phyloP scores from a whole-genome alignment of 352 stramenopile species.

The Globisporangium paroecandrum region DNA sequence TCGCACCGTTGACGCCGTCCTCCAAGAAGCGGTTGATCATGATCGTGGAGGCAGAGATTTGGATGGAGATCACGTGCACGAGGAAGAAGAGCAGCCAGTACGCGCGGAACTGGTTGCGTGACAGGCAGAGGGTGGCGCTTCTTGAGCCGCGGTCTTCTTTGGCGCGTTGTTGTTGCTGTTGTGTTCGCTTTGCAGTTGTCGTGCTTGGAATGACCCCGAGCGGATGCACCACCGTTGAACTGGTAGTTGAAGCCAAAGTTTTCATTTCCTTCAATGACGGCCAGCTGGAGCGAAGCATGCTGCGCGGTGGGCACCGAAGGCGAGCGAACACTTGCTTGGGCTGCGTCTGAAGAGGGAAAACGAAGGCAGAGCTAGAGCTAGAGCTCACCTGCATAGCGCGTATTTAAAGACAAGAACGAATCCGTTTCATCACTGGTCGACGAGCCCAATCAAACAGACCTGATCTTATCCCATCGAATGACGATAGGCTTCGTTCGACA shows the following conservation, averaged over 20 bases:
- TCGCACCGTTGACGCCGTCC: background rate
- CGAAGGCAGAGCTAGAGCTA: background rate
- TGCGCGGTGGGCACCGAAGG: background rate
- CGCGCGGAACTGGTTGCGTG: background rate
- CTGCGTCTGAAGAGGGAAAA: background rate
- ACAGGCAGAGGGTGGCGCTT: background rate
- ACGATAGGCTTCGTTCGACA: background rate
- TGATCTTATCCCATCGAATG: background rate
- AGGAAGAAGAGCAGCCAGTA: slow-evolving; percentile 1
- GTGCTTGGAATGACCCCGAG: background rate
- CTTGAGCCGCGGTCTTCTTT: background rate
- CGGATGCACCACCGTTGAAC: background rate
- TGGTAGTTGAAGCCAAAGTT: background rate
- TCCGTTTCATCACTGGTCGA: background rate
- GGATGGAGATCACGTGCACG: background rate
- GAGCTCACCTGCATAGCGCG: background rate
- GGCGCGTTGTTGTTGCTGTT: background rate
- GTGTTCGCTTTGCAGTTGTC: background rate
- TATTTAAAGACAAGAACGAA: background rate
- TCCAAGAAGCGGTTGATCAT: background rate
- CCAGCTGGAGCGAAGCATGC: no score
- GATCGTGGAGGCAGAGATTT: background rate
- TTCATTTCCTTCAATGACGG: background rate
- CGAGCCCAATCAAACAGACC: background rate
- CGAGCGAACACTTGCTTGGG: background rate